Conservation (phyloP, 2,329 filamentous ascomycete species). For the Uncinocarpus reesii region DNA sequence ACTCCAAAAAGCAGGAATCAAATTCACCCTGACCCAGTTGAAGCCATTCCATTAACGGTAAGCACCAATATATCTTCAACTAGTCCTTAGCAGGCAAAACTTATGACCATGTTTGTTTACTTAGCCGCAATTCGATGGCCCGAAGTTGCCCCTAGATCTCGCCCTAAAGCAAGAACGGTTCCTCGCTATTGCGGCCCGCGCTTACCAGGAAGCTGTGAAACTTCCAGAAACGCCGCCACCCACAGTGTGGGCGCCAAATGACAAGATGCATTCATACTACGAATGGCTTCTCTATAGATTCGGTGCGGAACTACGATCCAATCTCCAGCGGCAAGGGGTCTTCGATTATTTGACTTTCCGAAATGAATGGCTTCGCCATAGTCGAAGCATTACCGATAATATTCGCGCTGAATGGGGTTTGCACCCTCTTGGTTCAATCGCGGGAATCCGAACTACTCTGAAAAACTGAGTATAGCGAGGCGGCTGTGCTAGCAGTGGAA, state of each 20-base stretch:
- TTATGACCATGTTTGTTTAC: neutral
- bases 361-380: constrained; percentile 16
- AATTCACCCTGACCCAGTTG: neutral
- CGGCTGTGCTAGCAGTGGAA: constrained; percentile 13
- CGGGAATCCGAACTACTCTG: constrained; percentile 14
- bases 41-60: neutral
- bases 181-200: constrained; percentile 16
- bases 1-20: neutral
- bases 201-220: constrained; percentile 17
- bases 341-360: constrained; percentile 8
- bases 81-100: neutral
- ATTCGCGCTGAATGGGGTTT: constrained; percentile 17
- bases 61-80: neutral
- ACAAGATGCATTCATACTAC: constrained; percentile 16
- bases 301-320: constrained; percentile 11
- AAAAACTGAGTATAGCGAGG: constrained; percentile 11
- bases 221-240: constrained; percentile 17
- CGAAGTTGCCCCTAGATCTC: neutral
- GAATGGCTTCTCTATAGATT: constrained; percentile 15
- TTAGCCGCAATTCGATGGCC: neutral
- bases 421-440: constrained; percentile 13
- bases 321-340: constrained; percentile 4
- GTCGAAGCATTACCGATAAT: constrained; percentile 17
- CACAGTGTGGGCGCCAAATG: constrained; percentile 14
- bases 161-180: constrained; percentile 4